These are phyloP conservation scores for Exophiala sideris DNA, from an alignment of 2,329 filamentous ascomycete species.

Conservation along the genomic window DNA sequence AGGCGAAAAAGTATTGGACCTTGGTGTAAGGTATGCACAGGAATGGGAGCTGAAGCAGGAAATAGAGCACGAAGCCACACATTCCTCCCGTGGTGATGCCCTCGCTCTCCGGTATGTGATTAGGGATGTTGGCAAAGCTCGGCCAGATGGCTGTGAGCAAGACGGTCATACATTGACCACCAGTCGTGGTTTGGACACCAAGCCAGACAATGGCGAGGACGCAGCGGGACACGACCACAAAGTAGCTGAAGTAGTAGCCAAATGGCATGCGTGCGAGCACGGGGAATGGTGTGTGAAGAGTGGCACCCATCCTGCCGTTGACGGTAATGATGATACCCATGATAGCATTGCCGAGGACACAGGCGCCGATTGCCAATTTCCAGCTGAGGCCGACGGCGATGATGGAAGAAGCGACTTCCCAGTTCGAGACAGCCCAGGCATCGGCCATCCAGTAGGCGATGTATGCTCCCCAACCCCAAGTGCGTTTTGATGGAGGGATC, in stretches of 20 bases:
- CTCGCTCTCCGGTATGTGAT: slow-evolving; percentile 40
- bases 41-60: slow-evolving; percentile 44
- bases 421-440: slow-evolving; percentile 24
- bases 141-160: slow-evolving; percentile 47
- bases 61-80: slow-evolving; percentile 45
- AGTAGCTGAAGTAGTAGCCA: slow-evolving; percentile 57
- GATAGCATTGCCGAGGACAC: slow-evolving; percentile 37
- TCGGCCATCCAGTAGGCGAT: slow-evolving; percentile 45
- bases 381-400: slow-evolving; percentile 54
- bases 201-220: slow-evolving; percentile 58
- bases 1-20: slow-evolving; percentile 26
- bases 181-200: slow-evolving; percentile 26
- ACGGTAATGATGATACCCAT: slow-evolving; percentile 59
- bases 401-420: slow-evolving; percentile 39
- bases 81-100: slow-evolving; percentile 48
- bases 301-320: slow-evolving; percentile 54
- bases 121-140: slow-evolving; percentile 41
- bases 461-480: slow-evolving; percentile 42
- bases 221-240: slow-evolving; percentile 52
- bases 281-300: slow-evolving; percentile 51
- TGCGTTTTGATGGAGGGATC: slow-evolving; percentile 39
- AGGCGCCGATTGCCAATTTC: slow-evolving; percentile 35
- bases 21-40: slow-evolving; percentile 36
- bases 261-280: slow-evolving; percentile 55
- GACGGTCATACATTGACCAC: slow-evolving; percentile 24